Evolutionary conservation across 257 asterid genomes (phyloP), one percentile per base, ranked within the genome.

Genomic region (Forsythia suspensa): DNA sequence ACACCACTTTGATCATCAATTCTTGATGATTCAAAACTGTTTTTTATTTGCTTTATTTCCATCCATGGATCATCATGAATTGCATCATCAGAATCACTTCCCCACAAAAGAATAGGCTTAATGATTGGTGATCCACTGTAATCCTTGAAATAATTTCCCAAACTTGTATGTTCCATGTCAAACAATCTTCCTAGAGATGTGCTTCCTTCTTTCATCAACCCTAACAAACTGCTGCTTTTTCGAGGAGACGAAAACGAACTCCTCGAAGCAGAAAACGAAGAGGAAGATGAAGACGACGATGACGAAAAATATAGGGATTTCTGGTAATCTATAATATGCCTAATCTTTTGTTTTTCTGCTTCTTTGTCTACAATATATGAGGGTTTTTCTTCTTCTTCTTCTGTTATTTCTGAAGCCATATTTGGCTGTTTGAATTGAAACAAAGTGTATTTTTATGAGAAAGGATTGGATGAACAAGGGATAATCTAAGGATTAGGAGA

Each of bases 31-130:
- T 59, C 82, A 71, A 80, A 73, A 68, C 36, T 70, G 20, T 66
- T 77, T 71, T 74, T 79, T 8, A 69, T 43, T 15, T 79, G 79
- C 77, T 36, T 81, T 24, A 84, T 71, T 3, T 79, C 78, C 1
- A 73, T 79, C 93, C 95, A 89, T 13, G 95, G 95, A 87, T 91
- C 97, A 52, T 81, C 85, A 77, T 73, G 91, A 36, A 51, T 65
- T 41, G 29, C 83, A 72, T 85, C 84, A 74, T 85, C 87, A 18
- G 86, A 8, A 20, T 78, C 85, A 57, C 86, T 82, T 40, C 84
- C 87, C 90, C 89, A 84, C 51, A 87, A 78, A 65, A 66, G 73
- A 42, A 82, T 81, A 21, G 90, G 90, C 40, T 76, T 87, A 12
- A 85, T 65, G 2, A 83, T 21, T 5, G 89, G 88, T 11, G 90